Evolutionary conservation across 495 filamentous ascomycete genomes (phyloP).

Genomic region (Penicillium macrosclerotiorum): DNA sequence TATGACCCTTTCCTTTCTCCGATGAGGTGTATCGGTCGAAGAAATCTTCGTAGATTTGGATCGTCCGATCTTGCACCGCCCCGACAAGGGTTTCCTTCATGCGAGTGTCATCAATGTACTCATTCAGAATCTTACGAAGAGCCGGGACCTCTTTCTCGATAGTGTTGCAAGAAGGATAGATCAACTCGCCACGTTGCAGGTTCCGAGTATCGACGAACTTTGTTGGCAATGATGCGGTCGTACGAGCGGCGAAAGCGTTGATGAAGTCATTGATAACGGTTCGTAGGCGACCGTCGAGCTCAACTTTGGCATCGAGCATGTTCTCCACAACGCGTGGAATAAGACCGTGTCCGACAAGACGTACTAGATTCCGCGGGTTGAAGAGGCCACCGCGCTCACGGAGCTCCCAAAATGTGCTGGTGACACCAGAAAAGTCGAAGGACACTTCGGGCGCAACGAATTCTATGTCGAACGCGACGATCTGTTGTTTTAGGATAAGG

Average conservation of each 20-base stretch:
- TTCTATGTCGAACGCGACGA: conserved; percentile 88
- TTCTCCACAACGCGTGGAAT: conserved; percentile 62
- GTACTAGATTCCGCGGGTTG: conserved; percentile 60
- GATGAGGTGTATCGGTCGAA: conserved; percentile 50
- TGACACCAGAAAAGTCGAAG: conserved; percentile 76
- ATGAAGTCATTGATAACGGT: conserved; percentile 81
- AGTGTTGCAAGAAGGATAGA: conserved; percentile 38
- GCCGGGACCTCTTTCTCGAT: conserved; percentile 55
- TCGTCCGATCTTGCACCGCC: conserved; percentile 59
- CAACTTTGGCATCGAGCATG: conserved; percentile 75
- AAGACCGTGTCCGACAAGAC: conserved; percentile 57
- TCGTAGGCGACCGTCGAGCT: conserved; percentile 74
- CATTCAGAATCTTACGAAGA: conserved; percentile 51
- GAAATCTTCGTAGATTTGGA: conserved; percentile 59
- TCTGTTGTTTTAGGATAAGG: conserved; percentile 85
- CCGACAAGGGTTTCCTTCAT: conserved; percentile 62
- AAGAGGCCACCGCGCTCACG: conserved; percentile 68
- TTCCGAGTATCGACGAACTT: conserved; percentile 43
- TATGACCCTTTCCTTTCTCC: conserved; percentile 42
- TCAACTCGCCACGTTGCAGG: conserved; percentile 35
- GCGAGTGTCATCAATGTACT: conserved; percentile 58
- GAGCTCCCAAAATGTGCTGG: conserved; percentile 74
- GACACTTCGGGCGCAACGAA: conserved; percentile 73
- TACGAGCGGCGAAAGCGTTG: conserved; percentile 52
- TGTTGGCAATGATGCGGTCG: conserved; percentile 50